Evolutionary conservation across 352 stramenopile genomes (phyloP).

Genomic region (Globisporangium perplexum): DNA sequence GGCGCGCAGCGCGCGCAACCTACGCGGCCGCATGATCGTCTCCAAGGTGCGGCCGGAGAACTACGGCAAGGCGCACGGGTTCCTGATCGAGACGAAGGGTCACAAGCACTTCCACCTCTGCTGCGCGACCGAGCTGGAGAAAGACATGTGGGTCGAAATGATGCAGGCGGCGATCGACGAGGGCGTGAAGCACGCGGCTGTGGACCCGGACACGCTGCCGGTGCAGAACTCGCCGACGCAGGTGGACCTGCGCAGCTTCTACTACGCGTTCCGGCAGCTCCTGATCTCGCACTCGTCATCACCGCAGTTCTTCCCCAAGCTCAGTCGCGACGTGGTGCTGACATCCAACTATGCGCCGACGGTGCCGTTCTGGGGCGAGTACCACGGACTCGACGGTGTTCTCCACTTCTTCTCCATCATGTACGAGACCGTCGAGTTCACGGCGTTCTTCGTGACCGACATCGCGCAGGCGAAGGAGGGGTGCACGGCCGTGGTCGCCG

Average conservation of each 20-base stretch:
- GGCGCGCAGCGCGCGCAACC: constrained; percentile 67
- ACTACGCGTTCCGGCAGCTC: constrained; percentile 82
- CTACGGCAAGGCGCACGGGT: constrained; percentile 85
- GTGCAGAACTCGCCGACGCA: constrained; percentile 61
- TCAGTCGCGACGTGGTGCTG: constrained; percentile 78
- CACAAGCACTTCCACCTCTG: constrained; percentile 88
- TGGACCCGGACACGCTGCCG: constrained; percentile 23
- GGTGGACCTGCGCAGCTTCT: constrained; percentile 82
- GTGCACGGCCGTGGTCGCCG: constrained; percentile 75
- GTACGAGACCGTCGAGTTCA: constrained; percentile 87
- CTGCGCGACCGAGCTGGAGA: constrained; percentile 82
- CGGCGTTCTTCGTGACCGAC: constrained; percentile 85
- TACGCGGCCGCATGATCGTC: constrained; percentile 80
- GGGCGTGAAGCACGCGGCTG: constrained; percentile 26
- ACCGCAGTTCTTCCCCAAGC: constrained; percentile 85
- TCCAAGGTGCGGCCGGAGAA: constrained; percentile 77
- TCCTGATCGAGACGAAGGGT: constrained; percentile 81
- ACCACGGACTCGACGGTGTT: constrained; percentile 82
- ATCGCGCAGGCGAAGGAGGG: constrained; percentile 83
- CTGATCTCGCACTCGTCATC: constrained; percentile 87
- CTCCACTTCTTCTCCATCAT: constrained; percentile 88
- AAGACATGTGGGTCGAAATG: constrained; percentile 91
- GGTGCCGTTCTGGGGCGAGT: constrained; percentile 86
- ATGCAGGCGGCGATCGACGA: constrained; percentile 88
- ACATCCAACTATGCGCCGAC: constrained; percentile 87